Evolutionary conservation across 2,329 filamentous ascomycete species (phyloP).

Genomic region (Graphilbum fragrans): DNA sequence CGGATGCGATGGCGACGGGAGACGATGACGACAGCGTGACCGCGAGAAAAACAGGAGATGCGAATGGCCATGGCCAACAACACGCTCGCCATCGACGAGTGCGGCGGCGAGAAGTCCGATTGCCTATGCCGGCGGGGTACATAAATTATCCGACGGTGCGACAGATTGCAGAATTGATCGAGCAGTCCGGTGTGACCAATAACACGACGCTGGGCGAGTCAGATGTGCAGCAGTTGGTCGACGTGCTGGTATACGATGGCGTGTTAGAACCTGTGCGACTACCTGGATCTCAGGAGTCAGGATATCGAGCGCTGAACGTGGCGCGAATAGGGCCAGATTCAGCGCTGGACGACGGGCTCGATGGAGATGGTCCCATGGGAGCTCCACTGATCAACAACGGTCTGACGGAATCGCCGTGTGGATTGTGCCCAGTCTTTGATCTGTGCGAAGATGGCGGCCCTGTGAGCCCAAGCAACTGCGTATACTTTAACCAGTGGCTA

Average conservation of each 20-base stretch:
- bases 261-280: constrained; percentile 53
- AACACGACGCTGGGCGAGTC: constrained; percentile 58
- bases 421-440: constrained; percentile 83
- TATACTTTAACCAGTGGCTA: constrained; percentile 85
- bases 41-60: background rate
- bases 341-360: background rate
- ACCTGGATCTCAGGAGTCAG: constrained; percentile 30
- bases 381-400: constrained; percentile 47
- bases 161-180: constrained; percentile 65
- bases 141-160: constrained; percentile 68
- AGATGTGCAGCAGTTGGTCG: constrained; percentile 75
- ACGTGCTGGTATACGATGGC: constrained; percentile 82
- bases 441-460: constrained; percentile 85
- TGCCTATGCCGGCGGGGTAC: constrained; percentile 54
- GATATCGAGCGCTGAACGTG: constrained; percentile 40
- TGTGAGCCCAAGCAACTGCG: constrained; percentile 79
- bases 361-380: constrained; percentile 15
- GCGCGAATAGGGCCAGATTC: constrained; percentile 23
- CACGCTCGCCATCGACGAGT: constrained; percentile 11
- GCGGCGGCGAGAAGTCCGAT: constrained; percentile 22
- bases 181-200: constrained; percentile 55
- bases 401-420: constrained; percentile 81
- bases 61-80: background rate
- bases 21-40: constrained; percentile 3
- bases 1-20: constrained; percentile 29